These are phyloP conservation scores for Suillus sp. DNA, from an alignment of 768 basidiomycete species.

Conservation along the genomic window DNA sequence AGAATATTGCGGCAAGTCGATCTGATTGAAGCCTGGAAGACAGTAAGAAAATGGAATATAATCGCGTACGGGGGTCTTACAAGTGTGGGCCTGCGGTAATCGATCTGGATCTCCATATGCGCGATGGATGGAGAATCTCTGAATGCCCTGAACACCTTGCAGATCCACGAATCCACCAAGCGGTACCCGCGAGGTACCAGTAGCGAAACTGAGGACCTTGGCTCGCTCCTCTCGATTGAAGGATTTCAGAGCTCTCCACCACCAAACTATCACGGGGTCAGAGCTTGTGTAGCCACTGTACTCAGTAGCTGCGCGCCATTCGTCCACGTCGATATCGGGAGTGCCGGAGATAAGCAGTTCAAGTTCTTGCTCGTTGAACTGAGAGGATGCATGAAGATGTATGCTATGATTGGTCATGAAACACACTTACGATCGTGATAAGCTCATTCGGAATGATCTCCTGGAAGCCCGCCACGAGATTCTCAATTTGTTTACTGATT, in stretches of 20 bases:
- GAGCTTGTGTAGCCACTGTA: conserved; percentile 86
- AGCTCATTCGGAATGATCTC: conserved; percentile 98
- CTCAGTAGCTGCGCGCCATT: conserved; percentile 92
- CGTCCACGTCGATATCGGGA: conserved; percentile 98
- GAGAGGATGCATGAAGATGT: conserved; percentile 10
- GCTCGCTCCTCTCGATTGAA: conserved; percentile 97
- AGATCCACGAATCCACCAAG: conserved; percentile 92
- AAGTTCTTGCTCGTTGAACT: conserved; percentile 95
- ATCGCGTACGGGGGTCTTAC: conserved; percentile 44
- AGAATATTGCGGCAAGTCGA: conserved; percentile 91
- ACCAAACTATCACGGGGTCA: conserved; percentile 97
- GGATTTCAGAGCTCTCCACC: conserved; percentile 98
- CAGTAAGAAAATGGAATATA: conserved; percentile 15
- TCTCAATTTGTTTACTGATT: conserved; percentile 94
- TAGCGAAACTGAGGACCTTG: conserved; percentile 96
- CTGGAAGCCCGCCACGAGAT: conserved; percentile 88
- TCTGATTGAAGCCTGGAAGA: conserved; percentile 83
- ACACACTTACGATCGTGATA: conserved; percentile 76
- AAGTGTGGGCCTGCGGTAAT: conserved; percentile 88
- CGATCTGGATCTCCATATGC: conserved; percentile 87
- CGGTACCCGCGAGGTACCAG: conserved; percentile 90
- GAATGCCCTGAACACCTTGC: conserved; percentile 93
- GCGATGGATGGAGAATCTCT: conserved; percentile 93
- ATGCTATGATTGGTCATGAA: conserved; percentile 13
- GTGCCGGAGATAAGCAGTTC: conserved; percentile 95